Conservation (phyloP, 2,329 filamentous ascomycete genomes). For the Bimuria novae-zelandiae region DNA sequence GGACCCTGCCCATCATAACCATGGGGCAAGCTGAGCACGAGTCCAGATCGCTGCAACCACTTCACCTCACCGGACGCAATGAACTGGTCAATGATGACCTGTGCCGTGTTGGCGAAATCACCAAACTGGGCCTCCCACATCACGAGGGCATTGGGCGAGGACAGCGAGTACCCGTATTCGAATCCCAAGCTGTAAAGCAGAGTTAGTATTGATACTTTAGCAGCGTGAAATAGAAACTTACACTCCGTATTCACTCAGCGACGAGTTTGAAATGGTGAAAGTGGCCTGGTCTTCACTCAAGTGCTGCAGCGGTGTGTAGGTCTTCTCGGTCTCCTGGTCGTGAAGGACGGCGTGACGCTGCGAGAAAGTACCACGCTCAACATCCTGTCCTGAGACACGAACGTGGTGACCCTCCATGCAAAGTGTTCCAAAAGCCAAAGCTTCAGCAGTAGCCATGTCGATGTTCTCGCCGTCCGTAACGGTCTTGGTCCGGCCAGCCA, state of each 20-base stretch:
- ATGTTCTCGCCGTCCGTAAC: constrained; percentile 91
- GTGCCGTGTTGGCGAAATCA: constrained; percentile 99
- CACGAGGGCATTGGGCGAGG: constrained; percentile 93
- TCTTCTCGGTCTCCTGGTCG: constrained; percentile 92
- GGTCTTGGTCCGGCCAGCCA: constrained; percentile 86
- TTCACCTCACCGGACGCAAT: constrained; percentile 96
- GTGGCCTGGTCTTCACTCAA: constrained; percentile 89
- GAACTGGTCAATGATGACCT: constrained; percentile 99
- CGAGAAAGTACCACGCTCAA: constrained; percentile 98
- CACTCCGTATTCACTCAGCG: constrained; percentile 72
- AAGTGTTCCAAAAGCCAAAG: constrained; percentile 89
- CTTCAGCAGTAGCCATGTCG: constrained; percentile 97
- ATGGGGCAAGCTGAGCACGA: constrained; percentile 95
- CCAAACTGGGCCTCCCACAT: constrained; percentile 99
- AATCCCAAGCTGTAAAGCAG: constrained; percentile 75
- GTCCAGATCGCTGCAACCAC: constrained; percentile 96
- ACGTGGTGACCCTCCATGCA: constrained; percentile 95
- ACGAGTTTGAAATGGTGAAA: constrained; percentile 97
- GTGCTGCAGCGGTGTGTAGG: constrained; percentile 90
- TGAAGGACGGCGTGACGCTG: constrained; percentile 97
- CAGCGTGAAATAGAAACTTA: constrained; percentile 45
- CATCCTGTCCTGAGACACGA: constrained; percentile 96
- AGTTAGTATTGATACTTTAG: constrained; percentile 25
- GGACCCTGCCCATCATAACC: constrained; percentile 98
- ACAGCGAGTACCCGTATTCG: constrained; percentile 97